Base-by-base conservation (phyloP, 164 flowering plant genomes). In the Aristolochia contorta region DNA sequence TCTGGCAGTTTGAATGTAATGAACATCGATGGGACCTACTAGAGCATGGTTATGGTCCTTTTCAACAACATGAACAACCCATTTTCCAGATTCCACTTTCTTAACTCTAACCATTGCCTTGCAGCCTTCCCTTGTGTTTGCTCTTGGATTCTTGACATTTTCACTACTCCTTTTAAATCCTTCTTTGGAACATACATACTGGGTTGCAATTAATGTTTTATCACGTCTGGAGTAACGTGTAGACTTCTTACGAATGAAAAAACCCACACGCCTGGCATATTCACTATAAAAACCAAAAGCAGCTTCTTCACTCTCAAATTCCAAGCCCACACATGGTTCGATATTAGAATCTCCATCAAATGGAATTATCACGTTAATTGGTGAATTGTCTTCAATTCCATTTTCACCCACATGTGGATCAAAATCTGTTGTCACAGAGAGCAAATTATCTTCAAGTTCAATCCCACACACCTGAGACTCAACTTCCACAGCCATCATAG, bases 21-120 rank as follows among this genome's bases (percentile, higher is more conserved):
- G 91, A 59, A 89, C 89, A 68, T 84, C 82, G 60, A 85, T 87
- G 3, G 89, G 84, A 0, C 80, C 82, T 50, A 85, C 91, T 16
- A 87, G 71, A 63, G 80, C 88, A 60, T 87, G 96, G 62, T 89
- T 89, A 57, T 89, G 96, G 63, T 81, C 91, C 70, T 73, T 82
- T 14, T 77, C 79, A 65, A 87, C 85, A 1, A 79, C 76, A 47
- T 86, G 80, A 2, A 85, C 85, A 56, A 80, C 67, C 97, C 94
- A 89, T 60, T 77, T 84, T 7, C 92, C 90, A 19, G 87, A 78
- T 49, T 80, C 83, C 30, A 80, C 80, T 57, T 80, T 76, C 69
- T 87, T 90, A 0, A 89, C 84, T 27, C 81, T 73, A 58, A 89
- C 43, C 27, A 78, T 76, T 0, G 97, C 95, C 67, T 80, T 82